Conservation (phyloP, 2,329 filamentous ascomycete genomes). For the Cytospora mali region DNA sequence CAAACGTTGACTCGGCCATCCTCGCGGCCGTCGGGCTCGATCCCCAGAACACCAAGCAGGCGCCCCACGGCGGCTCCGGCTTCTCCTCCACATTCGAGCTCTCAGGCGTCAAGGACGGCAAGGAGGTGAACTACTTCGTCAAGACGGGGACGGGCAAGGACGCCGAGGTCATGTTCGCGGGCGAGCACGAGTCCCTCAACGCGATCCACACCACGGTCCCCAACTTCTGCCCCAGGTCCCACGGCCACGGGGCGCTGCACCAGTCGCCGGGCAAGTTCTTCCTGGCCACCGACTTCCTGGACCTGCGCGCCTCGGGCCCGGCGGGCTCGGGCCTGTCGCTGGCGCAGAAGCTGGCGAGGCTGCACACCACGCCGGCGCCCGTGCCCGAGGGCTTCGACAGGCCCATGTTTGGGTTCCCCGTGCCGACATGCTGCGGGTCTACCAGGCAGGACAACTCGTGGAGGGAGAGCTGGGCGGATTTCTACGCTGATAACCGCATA, state of each 20-base stretch:
- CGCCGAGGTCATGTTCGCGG: constrained; percentile 71
- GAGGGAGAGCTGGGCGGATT: constrained; percentile 76
- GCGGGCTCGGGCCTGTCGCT: constrained; percentile 58
- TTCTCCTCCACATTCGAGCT: constrained; percentile 64
- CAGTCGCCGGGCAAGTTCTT: constrained; percentile 57
- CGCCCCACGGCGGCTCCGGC: constrained; percentile 66
- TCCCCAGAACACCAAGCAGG: constrained; percentile 54
- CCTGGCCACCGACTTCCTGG: constrained; percentile 78
- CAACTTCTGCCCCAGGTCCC: constrained; percentile 72
- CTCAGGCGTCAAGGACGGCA: constrained; percentile 30
- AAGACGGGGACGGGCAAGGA: constrained; percentile 66
- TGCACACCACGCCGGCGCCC: constrained; percentile 78
- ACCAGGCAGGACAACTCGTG: constrained; percentile 81
- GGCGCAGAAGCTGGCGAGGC: constrained; percentile 73
- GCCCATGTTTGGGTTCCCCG: constrained; percentile 80
- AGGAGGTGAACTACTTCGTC: constrained; percentile 62
- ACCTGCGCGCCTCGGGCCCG: constrained; percentile 53
- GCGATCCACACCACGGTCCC: constrained; percentile 75
- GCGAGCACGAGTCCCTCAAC: constrained; percentile 83
- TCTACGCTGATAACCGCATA: constrained; percentile 79
- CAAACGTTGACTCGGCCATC: constrained; percentile 64
- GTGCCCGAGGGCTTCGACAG: constrained; percentile 58
- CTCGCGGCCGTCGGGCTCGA: constrained; percentile 63
- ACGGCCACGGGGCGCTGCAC: constrained; percentile 68
- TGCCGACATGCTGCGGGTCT: constrained; percentile 82